Conservation (phyloP, 345 rosid genomes). For the Brassica napus region DNA sequence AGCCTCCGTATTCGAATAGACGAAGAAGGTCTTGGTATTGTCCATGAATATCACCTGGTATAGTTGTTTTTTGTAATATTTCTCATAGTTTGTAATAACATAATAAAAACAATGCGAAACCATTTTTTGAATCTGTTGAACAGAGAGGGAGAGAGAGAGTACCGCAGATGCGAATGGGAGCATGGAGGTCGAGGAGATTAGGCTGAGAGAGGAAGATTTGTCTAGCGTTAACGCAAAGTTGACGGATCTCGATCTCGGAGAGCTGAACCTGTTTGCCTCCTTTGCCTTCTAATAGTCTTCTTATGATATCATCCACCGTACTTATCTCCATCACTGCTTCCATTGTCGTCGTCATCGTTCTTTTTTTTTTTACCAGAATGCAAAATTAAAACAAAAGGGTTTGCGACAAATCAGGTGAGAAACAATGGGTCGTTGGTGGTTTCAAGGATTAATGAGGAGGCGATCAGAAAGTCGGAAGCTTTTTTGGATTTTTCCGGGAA, state of each 20-base stretch:
- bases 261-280: slow-evolving; percentile 95
- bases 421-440: slow-evolving; percentile 26
- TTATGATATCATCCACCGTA: slow-evolving; percentile 91
- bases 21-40: slow-evolving; percentile 93
- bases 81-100: neutral
- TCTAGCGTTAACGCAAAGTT: slow-evolving; percentile 90
- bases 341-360: slow-evolving; percentile 50
- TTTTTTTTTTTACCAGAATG: slow-evolving; percentile 26
- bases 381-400: neutral
- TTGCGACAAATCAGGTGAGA: slow-evolving; percentile 6
- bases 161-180: slow-evolving; percentile 95
- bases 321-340: slow-evolving; percentile 78
- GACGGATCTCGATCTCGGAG: slow-evolving; percentile 98
- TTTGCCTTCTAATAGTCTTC: slow-evolving; percentile 88
- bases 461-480: slow-evolving; percentile 13
- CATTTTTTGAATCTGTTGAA: neutral
- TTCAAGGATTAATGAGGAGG: neutral
- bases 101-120: too few relatives aligned
- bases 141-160: slow-evolving; percentile 5
- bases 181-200: slow-evolving; percentile 72
- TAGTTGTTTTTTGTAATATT: neutral
- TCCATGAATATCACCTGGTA: slow-evolving; percentile 90
- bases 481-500: slow-evolving; percentile 24
- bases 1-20: slow-evolving; percentile 81
- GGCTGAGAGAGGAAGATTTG: slow-evolving; percentile 92